Evolutionary conservation across 2,329 filamentous ascomycete genomes (phyloP), one percentile per base, ranked within the genome.

Genomic region (Aspergillus niger): DNA sequence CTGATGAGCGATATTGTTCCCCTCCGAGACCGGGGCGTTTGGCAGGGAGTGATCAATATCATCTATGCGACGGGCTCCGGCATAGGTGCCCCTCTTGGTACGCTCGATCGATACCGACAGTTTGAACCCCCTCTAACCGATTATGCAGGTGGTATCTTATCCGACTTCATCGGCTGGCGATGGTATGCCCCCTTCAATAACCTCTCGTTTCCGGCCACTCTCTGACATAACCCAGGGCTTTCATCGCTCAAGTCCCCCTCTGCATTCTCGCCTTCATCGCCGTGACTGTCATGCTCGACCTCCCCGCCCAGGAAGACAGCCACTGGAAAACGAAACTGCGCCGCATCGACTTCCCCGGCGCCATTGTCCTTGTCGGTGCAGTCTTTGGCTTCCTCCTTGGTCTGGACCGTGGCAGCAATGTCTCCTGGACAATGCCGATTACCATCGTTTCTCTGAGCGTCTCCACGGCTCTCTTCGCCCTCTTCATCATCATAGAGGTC

Each of bases 11-110:
- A 93, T 72, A 81, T 91, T 17, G 84, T 93, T 3, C 83, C 89
- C 0, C 77, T 92, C 41, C 81, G 89, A 17, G 85, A 91, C 55
- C 80, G 90, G 58, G 90, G 90, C 2, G 80, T 88, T 8, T 93
- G 88, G 87, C 90, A 92, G 73, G 90, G 89, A 6, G 80, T 87
- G 62, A 81, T 91, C 69, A 93, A 92, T 72, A 83, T 92, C 63
- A 82, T 92, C 52, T 92, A 84, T 68, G 88, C 89, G 0, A 76
- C 81, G 17, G 91, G 90, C n/a, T 84, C 89, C 3, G 85, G 86
- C 5, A 81, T 83, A 5, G 91, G 91, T 2, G 90, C 87, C 4
- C 89, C 90, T 0, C 65, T 94, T 0, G 91, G 86, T 64, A 67
- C 57, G 64, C 5, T 5, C 10, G 7, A 32, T 22, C 32, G 8